Evolutionary conservation across 129 eudicot species (phyloP).

Genomic region (Chrysanthemum lavandulifolium): DNA sequence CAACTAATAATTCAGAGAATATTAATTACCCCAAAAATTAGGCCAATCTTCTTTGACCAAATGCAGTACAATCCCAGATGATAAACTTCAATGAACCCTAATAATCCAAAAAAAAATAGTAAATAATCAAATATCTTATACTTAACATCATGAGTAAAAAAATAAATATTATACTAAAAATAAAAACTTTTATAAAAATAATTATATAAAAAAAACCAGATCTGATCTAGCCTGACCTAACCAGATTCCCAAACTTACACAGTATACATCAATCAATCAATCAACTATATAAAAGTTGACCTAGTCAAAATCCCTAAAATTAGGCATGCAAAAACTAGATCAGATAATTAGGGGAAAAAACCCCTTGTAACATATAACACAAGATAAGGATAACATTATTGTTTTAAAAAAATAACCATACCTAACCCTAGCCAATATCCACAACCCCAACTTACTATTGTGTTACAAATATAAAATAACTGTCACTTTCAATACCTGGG

Average conservation of each 20-base stretch:
- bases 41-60: constrained; percentile 24
- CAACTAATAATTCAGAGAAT: constrained; percentile 12
- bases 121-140: not conserved
- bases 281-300: constrained; percentile 24
- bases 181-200: too few relatives aligned
- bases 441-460: not conserved
- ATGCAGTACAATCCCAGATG: constrained; percentile 38
- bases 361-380: constrained; percentile 8
- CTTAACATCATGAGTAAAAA: not conserved
- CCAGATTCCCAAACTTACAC: constrained; percentile 19
- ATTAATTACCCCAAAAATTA: constrained; percentile 30
- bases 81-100: constrained; percentile 30
- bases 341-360: constrained; percentile 24
- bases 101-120: not conserved
- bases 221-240: constrained; percentile 40
- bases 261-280: constrained; percentile 25
- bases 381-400: constrained; percentile 25
- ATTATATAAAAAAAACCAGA: constrained; percentile 16
- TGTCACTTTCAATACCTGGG: constrained; percentile 17
- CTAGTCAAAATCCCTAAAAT: constrained; percentile 42
- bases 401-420: constrained; percentile 8
- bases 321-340: constrained; percentile 22
- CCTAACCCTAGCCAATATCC: constrained; percentile 30
- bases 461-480: not conserved
- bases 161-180: not conserved